These are phyloP conservation scores for Coniferiporia weirii DNA, from an alignment of 1,284 basidiomycete species.

Conservation along the genomic window DNA sequence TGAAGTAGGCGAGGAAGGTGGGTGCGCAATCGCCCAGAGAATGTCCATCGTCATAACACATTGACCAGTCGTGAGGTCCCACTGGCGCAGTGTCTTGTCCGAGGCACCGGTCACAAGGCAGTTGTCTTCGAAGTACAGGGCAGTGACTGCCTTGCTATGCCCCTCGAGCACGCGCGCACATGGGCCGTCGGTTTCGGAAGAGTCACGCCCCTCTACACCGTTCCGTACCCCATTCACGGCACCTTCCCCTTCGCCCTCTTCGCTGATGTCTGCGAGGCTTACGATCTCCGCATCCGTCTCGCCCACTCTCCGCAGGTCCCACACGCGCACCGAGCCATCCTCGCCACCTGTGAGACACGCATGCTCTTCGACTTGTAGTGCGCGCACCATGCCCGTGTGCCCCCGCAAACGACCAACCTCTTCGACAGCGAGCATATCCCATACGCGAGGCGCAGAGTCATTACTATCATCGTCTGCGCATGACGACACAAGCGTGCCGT, in stretches of 20 bases:
- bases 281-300: conserved; percentile 53
- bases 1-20: conserved; percentile 43
- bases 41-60: conserved; percentile 99
- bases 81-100: conserved; percentile 97
- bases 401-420: conserved; percentile 52
- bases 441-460: conserved; percentile 75
- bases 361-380: conserved; percentile 93
- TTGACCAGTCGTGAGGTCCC: conserved; percentile 96
- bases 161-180: conserved; percentile 83
- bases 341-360: conserved; percentile 88
- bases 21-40: conserved; percentile 97
- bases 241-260: conserved; percentile 59
- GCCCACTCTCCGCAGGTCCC: conserved; percentile 82
- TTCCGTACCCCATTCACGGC: conserved; percentile 33
- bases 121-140: conserved; percentile 93
- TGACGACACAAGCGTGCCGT: conserved; percentile 88
- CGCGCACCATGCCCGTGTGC: conserved; percentile 47
- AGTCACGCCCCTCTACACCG: conserved; percentile 22
- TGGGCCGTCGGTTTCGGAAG: conserved; percentile 31
- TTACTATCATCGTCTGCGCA: conserved; percentile 52
- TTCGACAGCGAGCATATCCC: conserved; percentile 80
- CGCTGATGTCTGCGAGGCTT: conserved; percentile 47
- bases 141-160: conserved; percentile 88
- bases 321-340: conserved; percentile 80
- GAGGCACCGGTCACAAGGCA: conserved; percentile 95